Evolutionary conservation across 2,329 filamentous ascomycete species (phyloP), one percentile per base, ranked within the genome.

Genomic region (Immersiporthe knoxdaviesiana): DNA sequence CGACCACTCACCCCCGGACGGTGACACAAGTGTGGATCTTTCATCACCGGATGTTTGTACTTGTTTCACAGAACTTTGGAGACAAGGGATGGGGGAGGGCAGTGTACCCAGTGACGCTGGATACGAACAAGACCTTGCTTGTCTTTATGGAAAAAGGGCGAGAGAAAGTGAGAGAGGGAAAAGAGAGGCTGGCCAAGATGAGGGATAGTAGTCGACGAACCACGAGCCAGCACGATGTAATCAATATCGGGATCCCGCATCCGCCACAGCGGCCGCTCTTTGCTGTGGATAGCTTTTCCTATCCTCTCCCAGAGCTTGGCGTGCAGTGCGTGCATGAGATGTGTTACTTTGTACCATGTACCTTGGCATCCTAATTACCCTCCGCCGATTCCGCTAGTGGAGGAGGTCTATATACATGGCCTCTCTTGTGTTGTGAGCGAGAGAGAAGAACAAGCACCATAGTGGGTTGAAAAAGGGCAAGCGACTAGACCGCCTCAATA

Each of bases 11-110:
- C 56, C 62, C 67, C 67, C 64, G 70, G 54, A 67, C 39, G 63
- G 70, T 71, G 35, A 35, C 61, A 71, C 68, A 67, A 62, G 47
- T 65, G 69, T 69, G 70, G 67, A 64, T 69, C 64, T 47, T 50
- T 30, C 56, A 14, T 47, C 44, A 10, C 59, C 66, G 63, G 66
- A 54, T 61, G 61, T 69, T 69, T 63, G 30, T 30, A 39, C 63
- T 62, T 56, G 68, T 63, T 52, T 64, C 62, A 69, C 70, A 63
- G 54, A 71, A 64, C 64, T 24, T 37, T 56, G 44, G 58, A 41
- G 14, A 37, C 70, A 71, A 52, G 70, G 70, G 58, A 61, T 21
- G 12, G 16, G 21, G 52, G 35, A n/a, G 35, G 8, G 35, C 3
- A 67, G 56, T 27, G 27, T 18, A 30, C 44, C 67, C 67, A 69